phyloP scores from a whole-genome alignment of 208 protist species.

The Crithidia brevicula region DNA sequence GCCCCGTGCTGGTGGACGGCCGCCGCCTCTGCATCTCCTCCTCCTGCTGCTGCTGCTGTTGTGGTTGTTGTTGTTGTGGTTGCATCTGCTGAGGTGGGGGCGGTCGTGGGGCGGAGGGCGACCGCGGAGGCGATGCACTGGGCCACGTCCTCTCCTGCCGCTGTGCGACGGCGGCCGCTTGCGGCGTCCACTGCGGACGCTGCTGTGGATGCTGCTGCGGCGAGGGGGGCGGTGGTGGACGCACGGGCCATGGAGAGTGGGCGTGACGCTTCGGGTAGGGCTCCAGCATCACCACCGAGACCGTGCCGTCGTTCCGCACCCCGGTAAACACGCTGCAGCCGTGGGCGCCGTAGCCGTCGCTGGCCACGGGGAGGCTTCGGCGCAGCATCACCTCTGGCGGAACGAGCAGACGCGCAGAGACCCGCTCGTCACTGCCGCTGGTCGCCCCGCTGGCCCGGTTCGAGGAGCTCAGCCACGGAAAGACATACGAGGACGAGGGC shows the following conservation, averaged over 20 bases:
- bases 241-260: not conserved
- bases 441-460: not conserved
- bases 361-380: conserved; percentile 13
- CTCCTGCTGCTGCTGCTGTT: not conserved
- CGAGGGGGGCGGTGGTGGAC: not conserved
- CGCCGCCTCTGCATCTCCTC: too few species aligned
- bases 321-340: conserved; percentile 21
- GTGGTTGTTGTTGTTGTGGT: not conserved
- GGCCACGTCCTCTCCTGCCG: conserved; percentile 8
- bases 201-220: not conserved
- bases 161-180: not conserved
- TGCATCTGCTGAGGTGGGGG: too few species aligned
- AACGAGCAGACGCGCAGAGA: not conserved
- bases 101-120: not conserved
- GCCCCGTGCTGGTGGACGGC: not conserved
- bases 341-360: conserved; percentile 21
- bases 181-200: too few species aligned
- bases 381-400: conserved; percentile 13
- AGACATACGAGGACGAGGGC: not conserved
- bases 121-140: not conserved
- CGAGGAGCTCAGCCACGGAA: conserved; percentile 9
- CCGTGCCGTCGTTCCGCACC: conserved; percentile 15
- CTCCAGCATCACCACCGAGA: conserved; percentile 24
- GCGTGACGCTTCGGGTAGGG: conserved; percentile 9
- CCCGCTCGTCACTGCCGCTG: not conserved